phyloP scores from a whole-genome alignment of 768 basidiomycete genomes.

The Coprinellus micaceus region DNA sequence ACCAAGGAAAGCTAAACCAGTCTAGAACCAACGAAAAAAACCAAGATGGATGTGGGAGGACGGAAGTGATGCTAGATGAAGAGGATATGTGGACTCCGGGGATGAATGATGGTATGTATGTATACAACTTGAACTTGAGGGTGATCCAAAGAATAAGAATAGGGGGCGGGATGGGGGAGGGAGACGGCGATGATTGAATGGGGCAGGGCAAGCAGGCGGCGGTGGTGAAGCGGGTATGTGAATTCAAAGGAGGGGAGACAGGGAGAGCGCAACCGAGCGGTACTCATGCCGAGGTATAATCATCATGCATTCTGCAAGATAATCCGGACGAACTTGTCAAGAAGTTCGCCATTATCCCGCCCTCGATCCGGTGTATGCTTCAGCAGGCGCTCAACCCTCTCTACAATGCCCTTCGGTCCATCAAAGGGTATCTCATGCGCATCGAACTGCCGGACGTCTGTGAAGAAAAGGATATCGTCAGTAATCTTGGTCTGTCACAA shows the following conservation, averaged over 20 bases:
- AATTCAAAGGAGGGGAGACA: neutral
- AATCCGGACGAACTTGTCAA: constrained; percentile 59
- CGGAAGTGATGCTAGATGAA: neutral
- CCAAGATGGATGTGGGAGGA: neutral
- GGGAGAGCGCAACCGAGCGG: neutral
- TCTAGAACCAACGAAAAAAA: neutral
- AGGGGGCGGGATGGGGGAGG: neutral
- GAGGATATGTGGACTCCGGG: no score
- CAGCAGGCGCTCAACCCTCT: constrained; percentile 59
- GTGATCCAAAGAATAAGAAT: neutral
- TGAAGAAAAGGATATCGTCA: neutral
- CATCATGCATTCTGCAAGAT: constrained; percentile 51
- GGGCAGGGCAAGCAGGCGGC: neutral
- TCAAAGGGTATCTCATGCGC: constrained; percentile 72
- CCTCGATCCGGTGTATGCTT: constrained; percentile 42
- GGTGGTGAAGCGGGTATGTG: neutral
- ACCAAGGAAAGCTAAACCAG: neutral
- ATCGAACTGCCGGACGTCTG: constrained; percentile 75
- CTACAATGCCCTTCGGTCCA: constrained; percentile 66
- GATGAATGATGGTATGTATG: neutral
- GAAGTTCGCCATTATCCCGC: constrained; percentile 47
- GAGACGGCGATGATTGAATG: neutral
- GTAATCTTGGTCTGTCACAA: no score
- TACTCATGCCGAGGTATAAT: no score
- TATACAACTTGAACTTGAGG: neutral